A percentile compares a stretch with the other conserved stretches of the same genome.
phyloP scores from a whole-genome alignment of 2,329 filamentous ascomycete genomes.

The Ceratocystis harringtonii region DNA sequence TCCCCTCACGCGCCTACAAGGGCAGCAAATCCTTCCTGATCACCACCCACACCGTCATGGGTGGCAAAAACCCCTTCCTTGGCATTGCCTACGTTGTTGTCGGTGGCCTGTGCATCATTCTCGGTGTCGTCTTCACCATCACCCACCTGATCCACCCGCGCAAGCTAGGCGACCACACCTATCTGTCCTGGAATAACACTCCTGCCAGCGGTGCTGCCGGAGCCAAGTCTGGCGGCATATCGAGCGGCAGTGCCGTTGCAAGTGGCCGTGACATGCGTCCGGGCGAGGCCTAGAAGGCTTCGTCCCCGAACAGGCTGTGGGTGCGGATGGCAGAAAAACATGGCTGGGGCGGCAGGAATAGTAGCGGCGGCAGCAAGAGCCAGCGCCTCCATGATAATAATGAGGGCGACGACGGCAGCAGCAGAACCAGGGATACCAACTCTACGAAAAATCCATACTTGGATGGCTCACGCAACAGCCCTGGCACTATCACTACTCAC shows the following conservation, averaged over 20 bases:
- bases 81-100: slow-evolving; percentile 94
- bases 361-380: neutral
- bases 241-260: slow-evolving; percentile 29
- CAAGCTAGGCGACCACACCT: slow-evolving; percentile 95
- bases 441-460: neutral
- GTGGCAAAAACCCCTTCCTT: slow-evolving; percentile 86
- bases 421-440: neutral
- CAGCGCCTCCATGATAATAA: too few species aligned
- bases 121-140: slow-evolving; percentile 76
- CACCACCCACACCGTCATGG: slow-evolving; percentile 81
- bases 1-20: slow-evolving; percentile 61
- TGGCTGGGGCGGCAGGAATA: neutral
- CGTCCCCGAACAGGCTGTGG: slow-evolving; percentile 20
- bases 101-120: slow-evolving; percentile 77
- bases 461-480: neutral
- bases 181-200: slow-evolving; percentile 79
- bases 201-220: slow-evolving; percentile 31
- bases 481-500: neutral
- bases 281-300: slow-evolving; percentile 28
- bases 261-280: slow-evolving; percentile 42
- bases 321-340: slow-evolving; percentile 18
- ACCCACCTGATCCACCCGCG: slow-evolving; percentile 85
- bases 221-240: slow-evolving; percentile 18
- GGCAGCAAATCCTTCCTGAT: slow-evolving; percentile 84
- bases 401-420: too few species aligned